Evolutionary conservation across 1,139 yeast genomes (phyloP).

Genomic region (Candida glucosophila): DNA sequence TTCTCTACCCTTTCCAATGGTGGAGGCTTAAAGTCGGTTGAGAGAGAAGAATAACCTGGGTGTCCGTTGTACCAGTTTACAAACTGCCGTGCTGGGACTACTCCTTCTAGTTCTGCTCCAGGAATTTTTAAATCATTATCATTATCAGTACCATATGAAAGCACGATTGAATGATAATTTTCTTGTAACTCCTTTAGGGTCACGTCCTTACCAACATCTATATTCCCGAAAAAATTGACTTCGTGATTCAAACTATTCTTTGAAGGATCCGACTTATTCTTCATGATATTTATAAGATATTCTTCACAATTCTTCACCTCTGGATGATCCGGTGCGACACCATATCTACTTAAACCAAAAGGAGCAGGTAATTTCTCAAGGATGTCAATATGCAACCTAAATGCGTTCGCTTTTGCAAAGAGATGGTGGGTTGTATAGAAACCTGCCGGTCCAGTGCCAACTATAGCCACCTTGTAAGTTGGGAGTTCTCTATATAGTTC

Average conservation of each 20-base stretch:
- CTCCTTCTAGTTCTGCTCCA: slow-evolving; percentile 57
- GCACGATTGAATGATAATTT: slow-evolving; percentile 62
- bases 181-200: slow-evolving; percentile 39
- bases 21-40: slow-evolving; percentile 31
- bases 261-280: slow-evolving; percentile 9
- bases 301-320: slow-evolving; percentile 90
- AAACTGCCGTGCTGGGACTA: slow-evolving; percentile 76
- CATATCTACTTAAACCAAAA: slow-evolving; percentile 82
- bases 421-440: slow-evolving; percentile 81
- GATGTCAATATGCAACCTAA: slow-evolving; percentile 47
- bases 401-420: slow-evolving; percentile 34
- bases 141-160: slow-evolving; percentile 73
- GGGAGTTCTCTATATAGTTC: too few species aligned
- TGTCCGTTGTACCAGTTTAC: slow-evolving; percentile 97
- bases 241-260: slow-evolving; percentile 11
- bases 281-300: slow-evolving; percentile 59
- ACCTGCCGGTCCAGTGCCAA: slow-evolving; percentile 97
- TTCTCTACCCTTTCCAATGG: slow-evolving; percentile 51
- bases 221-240: slow-evolving; percentile 72
- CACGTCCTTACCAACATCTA: slow-evolving; percentile 51
- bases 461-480: slow-evolving; percentile 47
- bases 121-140: slow-evolving; percentile 52
- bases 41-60: slow-evolving; percentile 46
- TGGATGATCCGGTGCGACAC: slow-evolving; percentile 99
- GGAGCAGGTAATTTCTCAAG: slow-evolving; percentile 87